A percentile compares a stretch with the other conserved stretches of the same genome.
These are phyloP conservation scores for Tulasnella sp. DNA, from an alignment of 768 basidiomycete species.

Conservation along the genomic window DNA sequence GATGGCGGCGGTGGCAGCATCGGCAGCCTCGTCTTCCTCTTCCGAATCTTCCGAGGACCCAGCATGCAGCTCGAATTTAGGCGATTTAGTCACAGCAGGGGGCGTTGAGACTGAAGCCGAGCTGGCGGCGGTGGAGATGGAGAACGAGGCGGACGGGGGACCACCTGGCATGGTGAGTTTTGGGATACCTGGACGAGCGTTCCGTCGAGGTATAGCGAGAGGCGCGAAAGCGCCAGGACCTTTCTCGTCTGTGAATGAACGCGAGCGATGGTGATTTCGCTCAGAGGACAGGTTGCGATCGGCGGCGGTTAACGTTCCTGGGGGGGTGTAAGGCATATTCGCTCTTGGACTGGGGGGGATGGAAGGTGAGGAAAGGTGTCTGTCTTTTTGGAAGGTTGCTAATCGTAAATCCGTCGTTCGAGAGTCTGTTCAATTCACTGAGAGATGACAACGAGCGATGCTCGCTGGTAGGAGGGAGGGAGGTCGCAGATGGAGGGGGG, in stretches of 20 bases:
- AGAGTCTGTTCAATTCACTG: background rate
- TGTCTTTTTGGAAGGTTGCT: background rate
- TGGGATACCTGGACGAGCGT: conserved; percentile 1
- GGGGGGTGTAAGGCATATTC: conserved; percentile 15
- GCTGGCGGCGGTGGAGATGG: background rate
- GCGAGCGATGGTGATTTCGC: background rate
- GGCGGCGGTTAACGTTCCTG: background rate
- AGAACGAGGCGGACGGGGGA: background rate
- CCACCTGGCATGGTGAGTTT: conserved; percentile 3
- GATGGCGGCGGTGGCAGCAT: background rate
- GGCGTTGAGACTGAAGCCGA: background rate
- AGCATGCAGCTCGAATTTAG: conserved; percentile 13
- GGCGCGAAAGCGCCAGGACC: conserved; percentile 19
- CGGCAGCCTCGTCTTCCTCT: conserved; percentile 7
- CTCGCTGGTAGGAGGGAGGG: background rate
- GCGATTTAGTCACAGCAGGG: background rate
- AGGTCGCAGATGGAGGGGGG: background rate
- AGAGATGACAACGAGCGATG: background rate
- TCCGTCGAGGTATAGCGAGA: conserved; percentile 1
- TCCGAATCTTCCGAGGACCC: conserved; percentile 12
- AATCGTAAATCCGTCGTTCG: background rate
- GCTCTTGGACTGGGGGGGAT: background rate
- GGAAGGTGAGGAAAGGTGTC: background rate
- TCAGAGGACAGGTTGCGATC: background rate
- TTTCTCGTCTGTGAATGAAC: conserved; percentile 16